Base-by-base conservation (phyloP, 768 basidiomycete species). In the Boletus sp. region DNA sequence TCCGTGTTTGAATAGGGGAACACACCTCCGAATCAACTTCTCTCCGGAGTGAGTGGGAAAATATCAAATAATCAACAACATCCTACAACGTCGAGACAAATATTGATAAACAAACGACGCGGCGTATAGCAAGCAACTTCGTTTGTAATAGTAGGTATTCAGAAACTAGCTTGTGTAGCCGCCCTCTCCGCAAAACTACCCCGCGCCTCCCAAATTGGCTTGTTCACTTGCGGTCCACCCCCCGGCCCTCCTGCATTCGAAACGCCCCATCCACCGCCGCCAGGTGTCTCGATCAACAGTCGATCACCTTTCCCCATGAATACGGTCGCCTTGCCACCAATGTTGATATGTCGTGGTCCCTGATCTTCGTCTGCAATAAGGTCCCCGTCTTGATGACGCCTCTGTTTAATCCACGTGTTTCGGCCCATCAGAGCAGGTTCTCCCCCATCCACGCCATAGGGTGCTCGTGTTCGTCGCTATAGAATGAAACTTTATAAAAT, bases 261-360 rank as follows among this genome's bases (percentile, higher is more conserved):
- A 7, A 48, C 35, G 1, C 94, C 94, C 90, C 90, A 96, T 3
- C 85, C 94, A 7, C 94, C 94, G 9, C 88, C 94, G 1, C 94
- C 94, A 0, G 94, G 94, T 0, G 94, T 95, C 74, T 94, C 86
- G 48, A 96, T 84, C 56, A 87, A 63, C 57, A 97, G 69, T 49
- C 79, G 77, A 67, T 97, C 94, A 7, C 92, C 90, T 64, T 92
- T 90, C 37, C 91, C 90, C 88, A 95, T 94, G 76, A 81, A 83
- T 48, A 94, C 80, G 2, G 89, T 89, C 45, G 87, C 90, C 71
- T 95, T 94, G 10, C 92, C 91, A 8, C 94, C 94, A 42, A 97
- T 86, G 70, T 94, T 95, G 64, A 96, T 89, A 35, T 81, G 75
- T 20, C 90, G 72, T 29, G 74, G 79, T 12, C 74, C 70, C 37